Evolutionary conservation across 2,329 filamentous ascomycete species (phyloP).

Genomic region (Lecanicillium sp.): DNA sequence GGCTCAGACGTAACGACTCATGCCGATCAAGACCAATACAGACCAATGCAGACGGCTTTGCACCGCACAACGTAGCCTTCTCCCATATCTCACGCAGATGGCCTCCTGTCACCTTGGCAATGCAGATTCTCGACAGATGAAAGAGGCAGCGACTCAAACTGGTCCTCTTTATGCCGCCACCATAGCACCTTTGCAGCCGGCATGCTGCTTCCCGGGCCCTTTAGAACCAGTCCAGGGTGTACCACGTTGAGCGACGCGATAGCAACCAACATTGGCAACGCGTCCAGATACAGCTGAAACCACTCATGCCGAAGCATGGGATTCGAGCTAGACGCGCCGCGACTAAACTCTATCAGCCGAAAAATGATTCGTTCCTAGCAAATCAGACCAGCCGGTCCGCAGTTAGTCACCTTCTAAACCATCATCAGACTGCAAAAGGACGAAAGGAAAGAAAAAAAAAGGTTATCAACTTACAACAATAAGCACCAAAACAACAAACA

Average conservation of each 20-base stretch:
- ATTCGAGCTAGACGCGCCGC: constrained; percentile 21
- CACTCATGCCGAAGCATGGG: constrained; percentile 23
- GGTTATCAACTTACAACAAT: constrained; percentile 19
- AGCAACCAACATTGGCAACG: constrained; percentile 31
- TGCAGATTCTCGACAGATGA: neutral
- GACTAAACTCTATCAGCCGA: constrained; percentile 40
- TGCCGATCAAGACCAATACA: no score
- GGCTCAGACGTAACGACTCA: no score
- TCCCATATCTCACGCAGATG: neutral
- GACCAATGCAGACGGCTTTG: neutral
- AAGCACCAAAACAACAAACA: constrained; percentile 23
- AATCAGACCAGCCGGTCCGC: neutral
- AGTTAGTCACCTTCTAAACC: no score
- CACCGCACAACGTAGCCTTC: neutral
- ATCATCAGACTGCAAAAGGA: no score
- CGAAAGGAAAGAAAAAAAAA: neutral
- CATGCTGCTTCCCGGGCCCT: constrained; percentile 8
- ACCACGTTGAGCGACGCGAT: constrained; percentile 27
- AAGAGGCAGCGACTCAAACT: constrained; percentile 3
- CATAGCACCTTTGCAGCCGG: constrained; percentile 4
- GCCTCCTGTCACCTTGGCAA: no score
- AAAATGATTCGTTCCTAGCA: constrained; percentile 37
- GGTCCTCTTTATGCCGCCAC: constrained; percentile 2
- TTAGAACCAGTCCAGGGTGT: constrained; percentile 21
- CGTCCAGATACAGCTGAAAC: constrained; percentile 37